Conservation (phyloP, 495 filamentous ascomycete species). For the Letharia columbiana region DNA sequence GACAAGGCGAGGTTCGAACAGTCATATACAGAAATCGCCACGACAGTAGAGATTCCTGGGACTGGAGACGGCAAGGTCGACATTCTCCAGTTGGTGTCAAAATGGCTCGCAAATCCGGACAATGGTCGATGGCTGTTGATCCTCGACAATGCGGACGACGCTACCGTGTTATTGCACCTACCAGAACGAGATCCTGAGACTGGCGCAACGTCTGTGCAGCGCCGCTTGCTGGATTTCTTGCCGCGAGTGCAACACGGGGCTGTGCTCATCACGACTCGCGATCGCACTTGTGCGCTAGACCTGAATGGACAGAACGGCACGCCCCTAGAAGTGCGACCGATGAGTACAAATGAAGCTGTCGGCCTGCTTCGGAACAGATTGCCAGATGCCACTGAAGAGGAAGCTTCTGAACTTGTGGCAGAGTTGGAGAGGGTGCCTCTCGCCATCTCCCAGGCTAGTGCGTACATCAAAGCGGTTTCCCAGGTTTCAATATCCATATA, state of each 20-base stretch:
- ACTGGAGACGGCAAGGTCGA: constrained; percentile 32
- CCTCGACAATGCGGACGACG: constrained; percentile 46
- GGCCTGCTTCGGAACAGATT: constrained; percentile 9
- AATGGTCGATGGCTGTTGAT: constrained; percentile 41
- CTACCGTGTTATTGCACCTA: constrained; percentile 25
- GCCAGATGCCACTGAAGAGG: background rate
- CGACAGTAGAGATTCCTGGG: constrained; percentile 29
- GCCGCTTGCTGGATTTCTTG: constrained; percentile 22
- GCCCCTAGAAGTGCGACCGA: constrained; percentile 13
- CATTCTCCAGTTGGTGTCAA: constrained; percentile 31
- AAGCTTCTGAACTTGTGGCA: constrained; percentile 12
- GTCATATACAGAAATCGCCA: constrained; percentile 34
- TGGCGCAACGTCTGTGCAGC: background rate
- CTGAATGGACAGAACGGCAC: constrained; percentile 9
- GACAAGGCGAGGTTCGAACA: constrained; percentile 32
- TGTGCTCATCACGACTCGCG: constrained; percentile 29
- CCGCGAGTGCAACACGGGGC: constrained; percentile 25
- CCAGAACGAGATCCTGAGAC: background rate
- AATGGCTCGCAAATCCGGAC: constrained; percentile 30
- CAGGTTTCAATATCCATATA: constrained; percentile 22
- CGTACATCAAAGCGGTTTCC: constrained; percentile 23
- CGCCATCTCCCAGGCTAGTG: constrained; percentile 27
- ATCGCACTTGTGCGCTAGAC: constrained; percentile 15
- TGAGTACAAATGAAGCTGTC: constrained; percentile 1
- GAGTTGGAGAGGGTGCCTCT: constrained; percentile 25